phyloP scores from a whole-genome alignment of 257 asterid genomes.

The Capsicum pubescens region DNA sequence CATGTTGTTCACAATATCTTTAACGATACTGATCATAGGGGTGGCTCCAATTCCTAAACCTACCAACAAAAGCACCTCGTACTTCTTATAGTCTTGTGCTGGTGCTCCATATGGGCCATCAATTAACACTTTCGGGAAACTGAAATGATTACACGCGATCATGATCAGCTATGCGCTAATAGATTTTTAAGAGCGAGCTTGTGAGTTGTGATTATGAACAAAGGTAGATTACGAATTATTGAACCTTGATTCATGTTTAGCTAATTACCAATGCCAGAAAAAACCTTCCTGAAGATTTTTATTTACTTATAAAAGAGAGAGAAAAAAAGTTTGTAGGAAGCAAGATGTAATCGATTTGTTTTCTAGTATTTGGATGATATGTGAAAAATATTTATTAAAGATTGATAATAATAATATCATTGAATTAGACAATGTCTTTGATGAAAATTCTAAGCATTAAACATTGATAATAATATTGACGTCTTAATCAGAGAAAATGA shows the following conservation, averaged over 20 bases:
- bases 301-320: not conserved
- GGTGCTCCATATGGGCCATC: constrained; percentile 99
- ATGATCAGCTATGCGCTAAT: constrained; percentile 1
- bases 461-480: not conserved
- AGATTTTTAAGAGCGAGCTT: not conserved
- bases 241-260: not conserved
- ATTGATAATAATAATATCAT: not conserved
- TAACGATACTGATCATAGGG: constrained; percentile 88
- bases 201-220: not conserved
- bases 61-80: constrained; percentile 74
- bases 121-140: constrained; percentile 71
- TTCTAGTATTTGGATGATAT: not conserved
- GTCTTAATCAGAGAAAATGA: not conserved
- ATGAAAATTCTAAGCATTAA: not conserved
- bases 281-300: not conserved
- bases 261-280: not conserved
- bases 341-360: not conserved
- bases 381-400: not conserved
- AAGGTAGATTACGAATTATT: not conserved
- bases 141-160: constrained; percentile 25
- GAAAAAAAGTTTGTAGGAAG: not conserved
- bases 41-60: constrained; percentile 94
- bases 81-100: constrained; percentile 91
- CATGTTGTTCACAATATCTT: constrained; percentile 85
- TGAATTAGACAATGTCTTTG: not conserved